Conservation (phyloP, 78 protist genomes). For the Emiliania huxleyi region DNA sequence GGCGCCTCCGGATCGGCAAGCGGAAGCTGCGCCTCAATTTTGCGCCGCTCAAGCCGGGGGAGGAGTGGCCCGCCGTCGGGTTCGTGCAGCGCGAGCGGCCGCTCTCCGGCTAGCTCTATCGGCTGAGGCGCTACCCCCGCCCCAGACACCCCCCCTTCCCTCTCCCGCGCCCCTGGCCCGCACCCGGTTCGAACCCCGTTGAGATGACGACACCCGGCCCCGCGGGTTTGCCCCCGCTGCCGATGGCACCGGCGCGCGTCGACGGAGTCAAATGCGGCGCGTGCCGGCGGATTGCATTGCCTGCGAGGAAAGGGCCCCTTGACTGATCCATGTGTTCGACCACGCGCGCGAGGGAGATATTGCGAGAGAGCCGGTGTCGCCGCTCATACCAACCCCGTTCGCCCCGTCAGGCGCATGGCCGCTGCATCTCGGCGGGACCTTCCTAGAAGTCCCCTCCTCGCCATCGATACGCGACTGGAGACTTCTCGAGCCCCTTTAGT, state of each 20-base stretch:
- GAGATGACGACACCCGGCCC: background rate
- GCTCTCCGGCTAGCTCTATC: background rate
- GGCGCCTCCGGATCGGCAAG: background rate
- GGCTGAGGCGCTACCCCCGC: background rate
- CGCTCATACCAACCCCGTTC: too few species aligned
- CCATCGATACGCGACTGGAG: too few species aligned
- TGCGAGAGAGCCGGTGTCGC: too few species aligned
- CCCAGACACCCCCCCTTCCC: background rate
- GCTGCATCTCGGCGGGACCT: too few species aligned
- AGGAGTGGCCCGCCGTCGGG: background rate
- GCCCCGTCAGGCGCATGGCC: too few species aligned
- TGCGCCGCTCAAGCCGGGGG: background rate
- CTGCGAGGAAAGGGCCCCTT: background rate
- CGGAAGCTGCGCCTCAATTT: background rate
- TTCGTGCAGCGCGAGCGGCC: background rate
- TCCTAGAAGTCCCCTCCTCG: too few species aligned
- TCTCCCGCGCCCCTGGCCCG: background rate
- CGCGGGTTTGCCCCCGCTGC: background rate
- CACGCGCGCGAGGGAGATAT: too few species aligned
- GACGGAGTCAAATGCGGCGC: background rate
- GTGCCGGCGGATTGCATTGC: background rate
- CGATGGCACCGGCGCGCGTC: background rate
- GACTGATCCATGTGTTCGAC: background rate
- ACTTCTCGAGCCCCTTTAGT: too few species aligned
- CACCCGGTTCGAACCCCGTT: background rate